These are phyloP conservation scores for Pyrus communis DNA, from an alignment of 306 rosid genomes.

Conservation along the genomic window DNA sequence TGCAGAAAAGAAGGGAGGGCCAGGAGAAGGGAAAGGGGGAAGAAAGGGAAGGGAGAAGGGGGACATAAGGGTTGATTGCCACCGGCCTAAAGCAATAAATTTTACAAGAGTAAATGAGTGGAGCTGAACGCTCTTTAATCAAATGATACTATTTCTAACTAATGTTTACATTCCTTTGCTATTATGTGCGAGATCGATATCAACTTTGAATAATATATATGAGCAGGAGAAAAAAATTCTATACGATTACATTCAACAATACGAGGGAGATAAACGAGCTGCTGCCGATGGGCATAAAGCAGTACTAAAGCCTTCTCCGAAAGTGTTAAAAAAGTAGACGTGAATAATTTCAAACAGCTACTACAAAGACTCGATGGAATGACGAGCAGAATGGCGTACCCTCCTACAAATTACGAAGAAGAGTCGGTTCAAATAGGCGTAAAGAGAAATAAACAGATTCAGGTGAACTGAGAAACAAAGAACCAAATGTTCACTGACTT, in stretches of 20 bases:
- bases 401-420: slow-evolving; percentile 17
- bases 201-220: neutral
- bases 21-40: no score
- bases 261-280: neutral
- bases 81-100: no score
- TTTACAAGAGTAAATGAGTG: no score
- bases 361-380: slow-evolving; percentile 21
- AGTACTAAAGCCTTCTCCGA: neutral
- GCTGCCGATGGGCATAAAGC: neutral
- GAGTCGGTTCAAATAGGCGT: neutral
- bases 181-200: neutral
- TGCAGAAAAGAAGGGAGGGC: no score
- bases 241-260: slow-evolving; percentile 1
- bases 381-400: slow-evolving; percentile 23
- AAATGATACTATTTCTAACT: neutral
- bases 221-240: neutral
- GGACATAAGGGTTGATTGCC: no score
- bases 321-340: neutral
- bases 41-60: no score
- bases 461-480: neutral
- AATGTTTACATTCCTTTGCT: neutral
- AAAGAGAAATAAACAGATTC: neutral
- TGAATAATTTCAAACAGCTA: neutral
- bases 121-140: no score
- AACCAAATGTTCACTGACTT: slow-evolving; percentile 9